Evolutionary conservation across 2,329 filamentous ascomycete species (phyloP), one percentile per base, ranked within the genome.

Genomic region (Phyllosticta citribraziliensis): DNA sequence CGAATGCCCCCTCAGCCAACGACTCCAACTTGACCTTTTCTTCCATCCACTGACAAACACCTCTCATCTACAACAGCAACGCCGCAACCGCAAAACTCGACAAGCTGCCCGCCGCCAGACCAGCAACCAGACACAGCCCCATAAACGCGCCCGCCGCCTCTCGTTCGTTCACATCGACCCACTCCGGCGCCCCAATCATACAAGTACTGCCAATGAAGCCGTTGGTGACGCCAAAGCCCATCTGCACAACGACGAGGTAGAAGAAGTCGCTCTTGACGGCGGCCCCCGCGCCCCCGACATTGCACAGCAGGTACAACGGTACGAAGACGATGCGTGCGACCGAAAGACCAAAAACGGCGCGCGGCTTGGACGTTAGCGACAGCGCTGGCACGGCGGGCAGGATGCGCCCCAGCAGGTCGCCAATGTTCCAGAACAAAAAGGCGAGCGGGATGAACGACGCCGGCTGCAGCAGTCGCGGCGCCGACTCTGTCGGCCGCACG

Each of bases 81-180:
- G 55, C 33, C 19, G 86, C 82, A 64, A 84, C 84, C 10, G 85
- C 80, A 74, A 97, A 99, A 72, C 92, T 97, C 71, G 95, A 73
- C 68, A 97, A 74, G 75, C 93, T 97, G n/a, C 94, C 94, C 24
- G 81, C 80, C 1, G 91, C 84, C 74, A 97, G 75, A 0, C 94
- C 94, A 5, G 83, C 84, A 19, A 97, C 89, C n/a, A 97, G 82
- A 72, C 88, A 91, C 65, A 97, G 74, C 3, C 89, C 88, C 94
- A 99, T 97, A 72, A 97, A 97, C 1, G 88, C 91, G 55, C 93
- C 94, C 0, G 91, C 87, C 5, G 91, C 92, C 76, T 96, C 91
- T 35, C 88, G 81, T 77, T 99, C 93, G 10, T 87, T 85, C 1
- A 87, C 84, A 3, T 87, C 86, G 0, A 97, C 92, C 83, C 86